A percentile compares a stretch with the other conserved stretches of the same genome.
Evolutionary conservation across 2,329 filamentous ascomycete genomes (phyloP).

Genomic region (Lachnellula suecica): DNA sequence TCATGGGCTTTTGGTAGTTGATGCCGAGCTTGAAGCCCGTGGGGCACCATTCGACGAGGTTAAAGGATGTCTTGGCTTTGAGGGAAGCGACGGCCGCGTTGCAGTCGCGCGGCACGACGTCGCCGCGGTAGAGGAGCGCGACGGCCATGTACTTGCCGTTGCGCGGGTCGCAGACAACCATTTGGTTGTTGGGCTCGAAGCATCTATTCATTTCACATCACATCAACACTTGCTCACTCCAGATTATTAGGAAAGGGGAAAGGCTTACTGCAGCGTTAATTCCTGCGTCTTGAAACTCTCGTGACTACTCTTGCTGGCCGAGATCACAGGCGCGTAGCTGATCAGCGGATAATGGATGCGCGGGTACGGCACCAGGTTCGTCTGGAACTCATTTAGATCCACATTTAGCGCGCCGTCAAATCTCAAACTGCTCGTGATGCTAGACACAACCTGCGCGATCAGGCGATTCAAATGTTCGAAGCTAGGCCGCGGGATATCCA

Average conservation of each 20-base stretch:
- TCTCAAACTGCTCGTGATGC: constrained; percentile 63
- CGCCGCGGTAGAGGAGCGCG: constrained; percentile 64
- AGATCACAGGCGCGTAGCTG: constrained; percentile 63
- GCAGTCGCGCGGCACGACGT: constrained; percentile 63
- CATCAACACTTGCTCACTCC: too few relatives aligned
- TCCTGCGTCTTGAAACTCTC: constrained; percentile 67
- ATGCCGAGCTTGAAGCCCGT: constrained; percentile 70
- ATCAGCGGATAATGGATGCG: constrained; percentile 68
- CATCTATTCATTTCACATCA: constrained; percentile 42
- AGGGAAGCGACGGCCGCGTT: constrained; percentile 57
- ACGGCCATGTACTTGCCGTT: constrained; percentile 71
- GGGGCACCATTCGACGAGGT: constrained; percentile 68
- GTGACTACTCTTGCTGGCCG: constrained; percentile 58
- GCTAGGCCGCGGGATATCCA: constrained; percentile 63
- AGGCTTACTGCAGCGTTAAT: constrained; percentile 60
- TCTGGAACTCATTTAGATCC: constrained; percentile 69
- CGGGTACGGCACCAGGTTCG: constrained; percentile 66
- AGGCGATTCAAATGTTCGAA: constrained; percentile 66
- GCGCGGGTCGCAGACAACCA: constrained; percentile 66
- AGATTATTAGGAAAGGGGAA: too few relatives aligned
- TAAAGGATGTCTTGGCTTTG: constrained; percentile 64
- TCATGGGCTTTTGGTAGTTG: constrained; percentile 60
- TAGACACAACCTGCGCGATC: constrained; percentile 67
- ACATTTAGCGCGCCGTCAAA: constrained; percentile 68
- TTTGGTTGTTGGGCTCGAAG: constrained; percentile 68